Conservation (phyloP, 176 grass and related monocot species). For the Raddia distichophylla region DNA sequence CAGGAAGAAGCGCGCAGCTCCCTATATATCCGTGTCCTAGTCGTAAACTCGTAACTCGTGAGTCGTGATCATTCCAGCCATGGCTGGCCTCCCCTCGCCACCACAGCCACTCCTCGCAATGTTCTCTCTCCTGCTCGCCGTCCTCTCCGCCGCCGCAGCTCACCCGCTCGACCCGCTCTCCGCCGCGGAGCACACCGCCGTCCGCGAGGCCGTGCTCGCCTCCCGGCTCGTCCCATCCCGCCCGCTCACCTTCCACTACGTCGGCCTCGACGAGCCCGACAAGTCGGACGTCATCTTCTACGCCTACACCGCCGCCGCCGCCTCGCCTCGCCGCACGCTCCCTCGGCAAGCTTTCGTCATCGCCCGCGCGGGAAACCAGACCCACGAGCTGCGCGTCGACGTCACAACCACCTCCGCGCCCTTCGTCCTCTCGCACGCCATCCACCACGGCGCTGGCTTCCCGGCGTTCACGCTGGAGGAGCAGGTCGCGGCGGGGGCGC, state of each 20-base stretch:
- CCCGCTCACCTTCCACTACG: conserved; percentile 69
- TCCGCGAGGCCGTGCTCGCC: conserved; percentile 39
- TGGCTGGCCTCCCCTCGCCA: background rate
- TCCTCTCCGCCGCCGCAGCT: background rate
- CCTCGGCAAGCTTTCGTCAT: conserved; percentile 53
- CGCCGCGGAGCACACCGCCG: conserved; percentile 42
- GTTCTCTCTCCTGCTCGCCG: conserved; percentile 28
- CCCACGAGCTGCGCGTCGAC: conserved; percentile 65
- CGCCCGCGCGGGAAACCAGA: conserved; percentile 42
- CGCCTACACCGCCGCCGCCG: conserved; percentile 30
- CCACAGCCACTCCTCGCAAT: conserved; percentile 1
- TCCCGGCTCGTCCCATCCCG: conserved; percentile 39
- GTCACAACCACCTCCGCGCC: background rate
- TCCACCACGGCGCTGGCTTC: conserved; percentile 53
- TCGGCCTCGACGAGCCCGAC: conserved; percentile 86
- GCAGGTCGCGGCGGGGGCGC: conserved; percentile 41
- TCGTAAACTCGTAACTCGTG: too few species aligned
- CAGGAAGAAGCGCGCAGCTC: too few species aligned
- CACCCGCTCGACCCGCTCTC: conserved; percentile 72
- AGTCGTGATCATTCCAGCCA: background rate
- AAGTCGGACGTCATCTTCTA: conserved; percentile 53
- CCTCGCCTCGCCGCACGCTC: background rate
- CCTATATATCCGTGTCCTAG: too few species aligned
- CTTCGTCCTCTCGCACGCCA: conserved; percentile 36
- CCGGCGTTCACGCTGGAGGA: conserved; percentile 61